Percentiles rank a stretch among this genome's conserved stretches.
Conservation (phyloP, 2,329 filamentous ascomycete genomes). For the Alternaria alternata region DNA sequence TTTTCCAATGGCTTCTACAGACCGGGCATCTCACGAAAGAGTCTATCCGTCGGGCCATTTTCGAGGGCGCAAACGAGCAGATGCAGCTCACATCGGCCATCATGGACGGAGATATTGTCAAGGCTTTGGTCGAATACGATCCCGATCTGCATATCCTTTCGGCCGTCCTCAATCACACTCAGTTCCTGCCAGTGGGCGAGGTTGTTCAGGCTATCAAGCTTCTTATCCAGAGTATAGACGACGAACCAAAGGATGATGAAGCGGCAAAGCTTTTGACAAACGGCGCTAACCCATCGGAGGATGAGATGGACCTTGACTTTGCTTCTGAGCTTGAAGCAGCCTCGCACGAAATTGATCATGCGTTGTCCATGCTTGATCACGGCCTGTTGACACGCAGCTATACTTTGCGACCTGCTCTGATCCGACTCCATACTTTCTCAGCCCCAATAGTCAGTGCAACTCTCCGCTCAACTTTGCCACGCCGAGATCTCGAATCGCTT, state of each 20-base stretch:
- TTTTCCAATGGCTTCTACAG: constrained; percentile 68
- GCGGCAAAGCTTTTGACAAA: constrained; percentile 53
- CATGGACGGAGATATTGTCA: constrained; percentile 68
- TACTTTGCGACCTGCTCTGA: constrained; percentile 72
- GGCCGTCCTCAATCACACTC: constrained; percentile 68
- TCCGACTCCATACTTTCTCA: constrained; percentile 73
- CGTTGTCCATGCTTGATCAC: constrained; percentile 71
- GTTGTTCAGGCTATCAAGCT: constrained; percentile 71
- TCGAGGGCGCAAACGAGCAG: constrained; percentile 48
- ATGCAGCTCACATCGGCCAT: constrained; percentile 57
- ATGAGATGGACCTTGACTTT: constrained; percentile 48
- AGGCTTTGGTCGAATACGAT: constrained; percentile 70
- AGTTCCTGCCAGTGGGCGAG: constrained; percentile 71
- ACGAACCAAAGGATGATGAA: constrained; percentile 37
- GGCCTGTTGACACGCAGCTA: constrained; percentile 69
- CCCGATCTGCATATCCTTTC: constrained; percentile 72
- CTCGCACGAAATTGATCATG: constrained; percentile 68
- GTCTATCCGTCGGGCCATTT: constrained; percentile 54
- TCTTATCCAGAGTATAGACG: constrained; percentile 74
- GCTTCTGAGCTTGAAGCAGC: constrained; percentile 51
- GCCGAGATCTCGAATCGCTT: constrained; percentile 73
- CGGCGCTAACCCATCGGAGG: constrained; percentile 30
- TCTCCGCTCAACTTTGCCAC: constrained; percentile 69
- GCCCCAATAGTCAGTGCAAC: constrained; percentile 66
- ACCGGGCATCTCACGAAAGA: constrained; percentile 60